Evolutionary conservation across 345 rosid genomes (phyloP).

Genomic region (Fremontodendron californicum): DNA sequence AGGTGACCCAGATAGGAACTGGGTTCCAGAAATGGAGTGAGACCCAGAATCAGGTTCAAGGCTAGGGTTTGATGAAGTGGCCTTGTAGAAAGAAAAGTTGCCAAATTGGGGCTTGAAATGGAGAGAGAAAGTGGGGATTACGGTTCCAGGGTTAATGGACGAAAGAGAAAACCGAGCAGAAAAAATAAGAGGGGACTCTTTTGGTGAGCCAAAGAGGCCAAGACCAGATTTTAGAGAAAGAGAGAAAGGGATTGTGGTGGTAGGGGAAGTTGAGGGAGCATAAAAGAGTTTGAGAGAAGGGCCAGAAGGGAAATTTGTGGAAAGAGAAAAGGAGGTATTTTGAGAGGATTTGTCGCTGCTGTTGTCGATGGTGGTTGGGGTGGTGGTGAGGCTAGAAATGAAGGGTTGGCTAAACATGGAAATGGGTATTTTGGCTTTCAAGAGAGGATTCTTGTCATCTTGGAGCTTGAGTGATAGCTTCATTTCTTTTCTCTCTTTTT

Average conservation of each 20-base stretch:
- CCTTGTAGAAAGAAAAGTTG: conserved; percentile 43
- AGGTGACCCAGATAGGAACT: conserved; percentile 21
- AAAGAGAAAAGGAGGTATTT: conserved; percentile 40
- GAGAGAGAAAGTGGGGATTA: conserved; percentile 51
- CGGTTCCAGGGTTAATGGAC: conserved; percentile 12
- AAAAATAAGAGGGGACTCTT: conserved; percentile 52
- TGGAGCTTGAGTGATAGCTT: conserved; percentile 49
- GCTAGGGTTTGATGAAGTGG: conserved; percentile 34
- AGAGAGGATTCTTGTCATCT: conserved; percentile 29
- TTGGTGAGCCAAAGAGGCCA: conserved; percentile 60
- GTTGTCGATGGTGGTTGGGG: conserved; percentile 23
- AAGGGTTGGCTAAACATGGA: conserved; percentile 52
- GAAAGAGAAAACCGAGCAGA: conserved; percentile 49
- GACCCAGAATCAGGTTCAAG: conserved; percentile 16
- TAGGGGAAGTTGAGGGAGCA: conserved; percentile 27
- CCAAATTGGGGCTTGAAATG: conserved; percentile 63
- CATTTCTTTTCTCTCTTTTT: conserved; percentile 22
- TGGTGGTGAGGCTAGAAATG: conserved; percentile 32
- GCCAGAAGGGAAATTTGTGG: conserved; percentile 52
- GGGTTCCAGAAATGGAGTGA: background rate
- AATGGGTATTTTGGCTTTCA: conserved; percentile 51
- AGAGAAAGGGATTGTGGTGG: conserved; percentile 37
- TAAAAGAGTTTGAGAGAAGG: conserved; percentile 53
- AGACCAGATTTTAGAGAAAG: conserved; percentile 59
- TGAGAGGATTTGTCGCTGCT: conserved; percentile 22